Evolutionary conservation across 2,329 filamentous ascomycete species (phyloP).

Genomic region (Elsinoe perseae): DNA sequence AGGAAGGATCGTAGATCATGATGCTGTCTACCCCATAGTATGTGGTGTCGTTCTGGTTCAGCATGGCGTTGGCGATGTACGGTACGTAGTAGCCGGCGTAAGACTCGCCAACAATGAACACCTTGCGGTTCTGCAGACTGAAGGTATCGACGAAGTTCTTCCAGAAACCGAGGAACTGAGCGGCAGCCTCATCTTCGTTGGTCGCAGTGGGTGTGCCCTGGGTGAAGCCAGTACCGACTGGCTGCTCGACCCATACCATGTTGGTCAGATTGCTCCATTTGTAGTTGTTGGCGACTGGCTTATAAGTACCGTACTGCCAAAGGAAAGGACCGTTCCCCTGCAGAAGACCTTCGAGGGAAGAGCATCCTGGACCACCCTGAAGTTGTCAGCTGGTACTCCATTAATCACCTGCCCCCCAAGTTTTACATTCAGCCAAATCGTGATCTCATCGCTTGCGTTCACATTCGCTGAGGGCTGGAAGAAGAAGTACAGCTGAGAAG

Average conservation of each 20-base stretch:
- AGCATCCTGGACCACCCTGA: constrained; percentile 39
- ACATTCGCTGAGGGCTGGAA: constrained; percentile 45
- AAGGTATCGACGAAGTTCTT: constrained; percentile 51
- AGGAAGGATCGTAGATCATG: constrained; percentile 64
- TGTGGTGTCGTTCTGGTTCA: constrained; percentile 56
- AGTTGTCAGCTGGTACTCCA: constrained; percentile 20
- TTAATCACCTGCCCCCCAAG: constrained; percentile 15
- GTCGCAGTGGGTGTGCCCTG: constrained; percentile 40
- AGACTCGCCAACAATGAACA: constrained; percentile 67
- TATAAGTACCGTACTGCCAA: constrained; percentile 36
- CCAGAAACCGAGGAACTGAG: constrained; percentile 45
- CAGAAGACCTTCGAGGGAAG: constrained; percentile 39
- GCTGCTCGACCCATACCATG: constrained; percentile 40
- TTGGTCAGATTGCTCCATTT: constrained; percentile 37
- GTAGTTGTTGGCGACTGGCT: constrained; percentile 41
- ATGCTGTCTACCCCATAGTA: constrained; percentile 63
- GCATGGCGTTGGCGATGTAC: constrained; percentile 65
- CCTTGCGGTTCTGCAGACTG: constrained; percentile 46
- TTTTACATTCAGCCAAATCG: constrained; percentile 37
- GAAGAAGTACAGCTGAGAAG: constrained; percentile 46
- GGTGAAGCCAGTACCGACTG: constrained; percentile 35
- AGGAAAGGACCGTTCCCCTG: constrained; percentile 43
- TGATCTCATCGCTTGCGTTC: constrained; percentile 41
- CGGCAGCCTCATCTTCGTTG: constrained; percentile 40
- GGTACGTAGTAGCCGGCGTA: constrained; percentile 57